Evolutionary conservation across 176 grass and related monocot species (phyloP).

Genomic region (Leersia perrieri): DNA sequence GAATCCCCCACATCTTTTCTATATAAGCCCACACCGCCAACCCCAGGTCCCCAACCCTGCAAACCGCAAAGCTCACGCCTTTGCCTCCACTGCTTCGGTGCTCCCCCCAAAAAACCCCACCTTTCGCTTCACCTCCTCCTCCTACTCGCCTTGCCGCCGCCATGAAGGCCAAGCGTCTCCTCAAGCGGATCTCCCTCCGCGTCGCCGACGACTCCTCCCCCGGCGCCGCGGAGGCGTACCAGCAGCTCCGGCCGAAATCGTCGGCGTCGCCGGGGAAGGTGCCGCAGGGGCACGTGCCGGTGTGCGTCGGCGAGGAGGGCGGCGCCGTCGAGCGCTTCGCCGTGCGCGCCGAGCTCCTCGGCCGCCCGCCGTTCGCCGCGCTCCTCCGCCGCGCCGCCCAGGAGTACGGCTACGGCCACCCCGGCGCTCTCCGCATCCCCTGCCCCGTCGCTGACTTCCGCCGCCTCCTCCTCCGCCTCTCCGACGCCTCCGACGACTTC

Average conservation of each 20-base stretch:
- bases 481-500: not conserved
- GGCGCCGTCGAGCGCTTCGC: conserved; percentile 68
- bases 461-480: conserved; percentile 38
- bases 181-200: conserved; percentile 60
- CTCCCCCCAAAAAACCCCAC: not conserved
- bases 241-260: not conserved
- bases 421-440: conserved; percentile 86
- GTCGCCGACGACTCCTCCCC: conserved; percentile 33
- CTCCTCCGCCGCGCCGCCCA: conserved; percentile 66
- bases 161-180: conserved; percentile 47
- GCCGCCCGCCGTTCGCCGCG: conserved; percentile 56
- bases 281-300: conserved; percentile 71
- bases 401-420: conserved; percentile 92
- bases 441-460: conserved; percentile 78
- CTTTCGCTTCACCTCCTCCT: not conserved
- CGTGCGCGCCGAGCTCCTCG: conserved; percentile 61
- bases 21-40: conserved; percentile 9
- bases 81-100: not conserved
- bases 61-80: not conserved
- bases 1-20: not conserved
- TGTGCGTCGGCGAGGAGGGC: conserved; percentile 79
- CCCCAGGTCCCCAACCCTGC: not conserved
- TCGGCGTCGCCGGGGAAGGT: not conserved
- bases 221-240: not conserved
- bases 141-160: not conserved